A percentile compares a stretch with the other conserved stretches of the same genome.
Conservation (phyloP, 2,329 filamentous ascomycete genomes). For the Neopestalotiopsis sp. region DNA sequence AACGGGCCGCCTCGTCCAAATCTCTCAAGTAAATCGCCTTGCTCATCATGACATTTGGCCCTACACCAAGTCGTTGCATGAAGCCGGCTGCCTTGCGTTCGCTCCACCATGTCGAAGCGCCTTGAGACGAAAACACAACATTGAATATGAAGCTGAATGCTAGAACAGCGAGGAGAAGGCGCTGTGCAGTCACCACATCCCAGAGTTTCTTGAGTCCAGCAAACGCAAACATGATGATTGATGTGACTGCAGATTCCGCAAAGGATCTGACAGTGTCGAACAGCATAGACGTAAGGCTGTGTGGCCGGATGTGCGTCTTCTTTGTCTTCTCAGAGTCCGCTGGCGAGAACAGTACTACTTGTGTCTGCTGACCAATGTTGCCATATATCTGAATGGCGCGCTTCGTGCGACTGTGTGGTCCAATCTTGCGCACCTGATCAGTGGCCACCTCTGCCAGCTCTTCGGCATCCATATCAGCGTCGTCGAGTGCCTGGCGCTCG, state of each 20-base stretch:
- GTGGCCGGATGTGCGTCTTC: slow-evolving; percentile 65
- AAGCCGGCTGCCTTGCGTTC: slow-evolving; percentile 82
- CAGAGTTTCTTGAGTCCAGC: slow-evolving; percentile 69
- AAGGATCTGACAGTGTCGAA: slow-evolving; percentile 76
- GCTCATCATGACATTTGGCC: slow-evolving; percentile 81
- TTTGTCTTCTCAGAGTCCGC: slow-evolving; percentile 51
- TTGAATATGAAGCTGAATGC: slow-evolving; percentile 75
- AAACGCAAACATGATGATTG: slow-evolving; percentile 78
- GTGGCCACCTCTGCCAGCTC: slow-evolving; percentile 78
- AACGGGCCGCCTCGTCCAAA: slow-evolving; percentile 67
- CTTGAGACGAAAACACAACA: slow-evolving; percentile 74
- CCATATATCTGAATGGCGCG: slow-evolving; percentile 83
- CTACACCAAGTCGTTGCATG: slow-evolving; percentile 82
- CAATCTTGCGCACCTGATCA: slow-evolving; percentile 78
- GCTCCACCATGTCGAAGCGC: slow-evolving; percentile 80
- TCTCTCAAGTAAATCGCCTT: slow-evolving; percentile 85
- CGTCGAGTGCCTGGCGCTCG: slow-evolving; percentile 76
- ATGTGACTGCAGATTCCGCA: slow-evolving; percentile 75
- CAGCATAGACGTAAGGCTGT: slow-evolving; percentile 71
- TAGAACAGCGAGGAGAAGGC: slow-evolving; percentile 74
- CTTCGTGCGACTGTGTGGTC: slow-evolving; percentile 75
- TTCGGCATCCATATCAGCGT: slow-evolving; percentile 74
- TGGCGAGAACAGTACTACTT: slow-evolving; percentile 66
- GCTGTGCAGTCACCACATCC: slow-evolving; percentile 74
- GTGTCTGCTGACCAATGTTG: slow-evolving; percentile 71